Evolutionary conservation across 2,329 filamentous ascomycete genomes (phyloP).

Genomic region (Biscogniauxia sp.): DNA sequence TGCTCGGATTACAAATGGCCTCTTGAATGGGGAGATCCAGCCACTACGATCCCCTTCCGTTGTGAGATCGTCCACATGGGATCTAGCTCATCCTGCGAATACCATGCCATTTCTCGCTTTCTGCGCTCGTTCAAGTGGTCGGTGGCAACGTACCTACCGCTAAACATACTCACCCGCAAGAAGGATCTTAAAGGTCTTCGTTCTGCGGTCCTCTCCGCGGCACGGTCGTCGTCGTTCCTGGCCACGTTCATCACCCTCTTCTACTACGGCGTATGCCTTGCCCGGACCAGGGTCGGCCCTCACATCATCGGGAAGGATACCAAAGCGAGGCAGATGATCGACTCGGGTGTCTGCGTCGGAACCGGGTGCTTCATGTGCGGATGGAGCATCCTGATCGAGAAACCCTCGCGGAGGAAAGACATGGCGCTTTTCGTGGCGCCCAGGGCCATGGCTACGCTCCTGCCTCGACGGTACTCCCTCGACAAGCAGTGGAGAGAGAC

Average conservation of each 20-base stretch:
- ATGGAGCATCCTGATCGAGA: conserved; percentile 77
- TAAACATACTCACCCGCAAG: conserved; percentile 61
- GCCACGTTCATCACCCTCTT: conserved; percentile 75
- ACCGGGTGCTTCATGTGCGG: conserved; percentile 74
- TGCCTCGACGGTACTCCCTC: conserved; percentile 66
- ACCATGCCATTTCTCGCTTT: conserved; percentile 69
- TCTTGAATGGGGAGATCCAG: conserved; percentile 69
- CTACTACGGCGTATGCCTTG: conserved; percentile 81
- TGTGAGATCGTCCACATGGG: conserved; percentile 86
- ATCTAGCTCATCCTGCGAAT: conserved; percentile 69
- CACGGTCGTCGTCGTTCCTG: conserved; percentile 73
- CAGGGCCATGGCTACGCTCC: conserved; percentile 68
- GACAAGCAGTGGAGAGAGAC: conserved; percentile 67
- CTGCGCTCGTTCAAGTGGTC: conserved; percentile 69
- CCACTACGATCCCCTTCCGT: conserved; percentile 67
- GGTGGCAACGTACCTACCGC: conserved; percentile 72
- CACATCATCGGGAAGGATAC: conserved; percentile 57
- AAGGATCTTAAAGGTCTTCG: conserved; percentile 44
- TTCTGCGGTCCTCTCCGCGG: conserved; percentile 56
- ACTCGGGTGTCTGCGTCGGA: conserved; percentile 66
- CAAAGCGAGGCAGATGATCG: conserved; percentile 49
- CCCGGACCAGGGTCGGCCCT: conserved; percentile 71
- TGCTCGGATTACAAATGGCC: conserved; percentile 70
- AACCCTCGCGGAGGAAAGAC: conserved; percentile 64
- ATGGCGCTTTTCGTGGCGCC: conserved; percentile 80